Conservation (phyloP, 768 basidiomycete species). For the Lentinula lateritia region DNA sequence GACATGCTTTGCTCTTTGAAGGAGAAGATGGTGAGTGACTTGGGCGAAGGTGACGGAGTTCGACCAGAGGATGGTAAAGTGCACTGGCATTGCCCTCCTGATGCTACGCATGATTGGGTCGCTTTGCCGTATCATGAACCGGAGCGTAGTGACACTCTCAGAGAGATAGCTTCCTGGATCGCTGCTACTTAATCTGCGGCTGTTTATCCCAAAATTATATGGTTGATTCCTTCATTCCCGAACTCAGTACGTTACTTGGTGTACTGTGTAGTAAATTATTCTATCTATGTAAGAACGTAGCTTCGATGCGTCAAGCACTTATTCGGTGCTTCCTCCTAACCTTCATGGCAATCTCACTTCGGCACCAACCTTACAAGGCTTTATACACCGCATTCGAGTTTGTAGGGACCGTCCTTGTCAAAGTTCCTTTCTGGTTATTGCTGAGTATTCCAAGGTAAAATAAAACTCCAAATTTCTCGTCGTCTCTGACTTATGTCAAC, state of each 20-base stretch:
- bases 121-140: slow-evolving; percentile 47
- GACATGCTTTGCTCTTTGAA: slow-evolving; percentile 44
- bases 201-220: not conserved
- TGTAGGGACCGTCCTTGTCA: slow-evolving; percentile 32
- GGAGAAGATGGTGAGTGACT: slow-evolving; percentile 43
- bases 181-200: slow-evolving; percentile 31
- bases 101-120: slow-evolving; percentile 52
- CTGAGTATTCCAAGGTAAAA: slow-evolving; percentile 29
- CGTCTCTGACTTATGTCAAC: not conserved
- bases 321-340: not conserved
- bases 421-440: slow-evolving; percentile 43
- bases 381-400: slow-evolving; percentile 41
- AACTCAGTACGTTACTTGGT: too few species aligned
- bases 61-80: slow-evolving; percentile 35
- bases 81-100: slow-evolving; percentile 41
- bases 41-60: slow-evolving; percentile 39
- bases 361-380: slow-evolving; percentile 43
- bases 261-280: not conserved
- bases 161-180: slow-evolving; percentile 49
- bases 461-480: not conserved
- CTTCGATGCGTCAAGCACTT: not conserved
- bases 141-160: slow-evolving; percentile 41
- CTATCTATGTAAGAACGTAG: not conserved
- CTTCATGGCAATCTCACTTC: slow-evolving; percentile 24
- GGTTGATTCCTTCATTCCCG: too few species aligned